Evolutionary conservation across 1,139 yeast genomes (phyloP).

Genomic region (Zygosaccharomyces pseudobailii): DNA sequence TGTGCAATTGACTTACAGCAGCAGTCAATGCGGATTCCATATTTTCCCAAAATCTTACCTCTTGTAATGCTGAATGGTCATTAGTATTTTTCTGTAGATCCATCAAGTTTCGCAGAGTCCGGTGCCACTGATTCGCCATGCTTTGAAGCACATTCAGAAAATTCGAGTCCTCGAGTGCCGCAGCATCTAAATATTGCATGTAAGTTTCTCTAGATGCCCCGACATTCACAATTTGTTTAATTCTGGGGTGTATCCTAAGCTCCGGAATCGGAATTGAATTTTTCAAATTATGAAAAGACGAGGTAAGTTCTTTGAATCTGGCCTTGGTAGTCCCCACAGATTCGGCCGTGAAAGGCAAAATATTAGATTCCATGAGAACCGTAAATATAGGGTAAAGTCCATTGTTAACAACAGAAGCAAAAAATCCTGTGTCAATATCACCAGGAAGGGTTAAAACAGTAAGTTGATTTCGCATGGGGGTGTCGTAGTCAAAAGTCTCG

Average conservation of each 20-base stretch:
- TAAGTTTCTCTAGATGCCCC: constrained; percentile 32
- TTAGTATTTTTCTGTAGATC: constrained; percentile 47
- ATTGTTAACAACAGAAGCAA: constrained; percentile 53
- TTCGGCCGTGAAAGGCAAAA: constrained; percentile 27
- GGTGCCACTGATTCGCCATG: constrained; percentile 69
- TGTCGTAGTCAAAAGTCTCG: constrained; percentile 7
- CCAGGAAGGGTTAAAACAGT: constrained; percentile 15
- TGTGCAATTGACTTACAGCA: constrained; percentile 54
- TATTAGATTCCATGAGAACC: constrained; percentile 31
- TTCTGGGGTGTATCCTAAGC: constrained; percentile 51
- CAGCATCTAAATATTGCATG: constrained; percentile 35
- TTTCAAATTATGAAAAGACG: constrained; percentile 64
- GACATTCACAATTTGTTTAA: constrained; percentile 40
- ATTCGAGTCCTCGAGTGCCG: constrained; percentile 44
- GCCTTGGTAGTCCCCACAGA: constrained; percentile 48
- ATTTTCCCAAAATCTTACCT: constrained; percentile 74
- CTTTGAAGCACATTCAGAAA: constrained; percentile 64
- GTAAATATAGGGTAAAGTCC: constrained; percentile 55
- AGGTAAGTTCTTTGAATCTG: constrained; percentile 64
- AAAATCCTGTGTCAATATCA: constrained; percentile 41
- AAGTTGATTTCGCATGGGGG: constrained; percentile 26
- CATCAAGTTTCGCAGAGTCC: constrained; percentile 56
- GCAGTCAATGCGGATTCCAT: constrained; percentile 59
- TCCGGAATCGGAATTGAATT: constrained; percentile 69
- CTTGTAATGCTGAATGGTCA: constrained; percentile 63